These are phyloP conservation scores for Amyloporia xantha DNA, from an alignment of 768 basidiomycete species.

Conservation along the genomic window DNA sequence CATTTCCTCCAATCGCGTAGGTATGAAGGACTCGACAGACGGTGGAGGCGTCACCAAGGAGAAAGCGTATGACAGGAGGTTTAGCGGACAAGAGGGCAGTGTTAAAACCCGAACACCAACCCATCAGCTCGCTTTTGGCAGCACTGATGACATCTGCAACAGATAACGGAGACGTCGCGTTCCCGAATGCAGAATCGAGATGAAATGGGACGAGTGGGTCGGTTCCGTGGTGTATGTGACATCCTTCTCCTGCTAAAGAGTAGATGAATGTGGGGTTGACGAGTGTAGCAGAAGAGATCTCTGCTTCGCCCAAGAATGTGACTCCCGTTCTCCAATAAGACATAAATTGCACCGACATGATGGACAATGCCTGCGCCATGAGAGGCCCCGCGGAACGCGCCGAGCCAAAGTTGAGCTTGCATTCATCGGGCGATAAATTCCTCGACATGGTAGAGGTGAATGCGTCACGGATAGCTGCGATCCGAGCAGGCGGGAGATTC, in stretches of 20 bases:
- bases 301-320: slow-evolving; percentile 20
- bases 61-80: slow-evolving; percentile 22
- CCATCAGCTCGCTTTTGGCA: slow-evolving; percentile 30
- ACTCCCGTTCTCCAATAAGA: slow-evolving; percentile 39
- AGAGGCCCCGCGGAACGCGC: slow-evolving; percentile 35
- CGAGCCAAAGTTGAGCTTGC: slow-evolving; percentile 4
- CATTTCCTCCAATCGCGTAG: slow-evolving; percentile 16
- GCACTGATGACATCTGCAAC: slow-evolving; percentile 22
- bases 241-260: slow-evolving; percentile 31
- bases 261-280: slow-evolving; percentile 44
- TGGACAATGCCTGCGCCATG: slow-evolving; percentile 1
- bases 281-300: slow-evolving; percentile 20
- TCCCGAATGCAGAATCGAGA: slow-evolving; percentile 26
- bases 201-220: slow-evolving; percentile 39
- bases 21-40: slow-evolving; percentile 34
- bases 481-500: slow-evolving; percentile 17
- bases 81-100: slow-evolving; percentile 12
- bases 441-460: slow-evolving; percentile 17
- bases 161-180: slow-evolving; percentile 7
- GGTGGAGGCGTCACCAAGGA: slow-evolving; percentile 3
- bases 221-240: slow-evolving; percentile 38
- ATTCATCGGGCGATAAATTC: no score
- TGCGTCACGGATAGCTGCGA: slow-evolving; percentile 14
- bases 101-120: slow-evolving; percentile 27
- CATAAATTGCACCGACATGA: slow-evolving; percentile 18